These are phyloP conservation scores for Cladophialophora immunda DNA, from an alignment of 2,329 filamentous ascomycete genomes.

Conservation along the genomic window DNA sequence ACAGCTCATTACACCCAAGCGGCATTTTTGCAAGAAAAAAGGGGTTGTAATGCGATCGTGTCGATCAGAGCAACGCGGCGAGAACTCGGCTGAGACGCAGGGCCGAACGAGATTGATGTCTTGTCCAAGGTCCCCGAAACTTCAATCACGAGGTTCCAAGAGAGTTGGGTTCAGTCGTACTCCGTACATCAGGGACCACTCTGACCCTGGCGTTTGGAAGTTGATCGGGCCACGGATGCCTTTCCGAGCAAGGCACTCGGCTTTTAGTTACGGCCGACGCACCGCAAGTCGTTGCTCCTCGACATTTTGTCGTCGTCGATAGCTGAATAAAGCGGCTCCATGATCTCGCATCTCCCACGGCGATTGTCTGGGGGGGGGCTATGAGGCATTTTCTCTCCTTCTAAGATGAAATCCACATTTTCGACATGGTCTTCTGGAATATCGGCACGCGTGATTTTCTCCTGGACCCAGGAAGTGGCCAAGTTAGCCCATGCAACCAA, in stretches of 20 bases:
- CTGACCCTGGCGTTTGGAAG: not conserved
- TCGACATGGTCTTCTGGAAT: conserved; percentile 20
- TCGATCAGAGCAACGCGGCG: conserved; percentile 1
- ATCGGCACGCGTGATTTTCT: conserved; percentile 23
- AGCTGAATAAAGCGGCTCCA: not conserved
- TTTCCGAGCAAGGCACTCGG: conserved; percentile 6
- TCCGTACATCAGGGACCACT: conserved; percentile 11
- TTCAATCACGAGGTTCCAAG: conserved; percentile 8
- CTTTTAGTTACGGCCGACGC: conserved; percentile 21
- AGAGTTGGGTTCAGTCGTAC: not conserved
- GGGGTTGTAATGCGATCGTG: not conserved
- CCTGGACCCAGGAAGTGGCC: not conserved
- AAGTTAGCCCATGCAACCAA: conserved; percentile 13
- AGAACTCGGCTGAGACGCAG: conserved; percentile 6
- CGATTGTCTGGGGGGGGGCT: not conserved
- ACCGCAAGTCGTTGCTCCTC: conserved; percentile 2
- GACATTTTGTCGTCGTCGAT: not conserved
- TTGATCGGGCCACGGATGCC: conserved; percentile 10
- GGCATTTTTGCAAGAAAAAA: not conserved
- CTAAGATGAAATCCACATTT: conserved; percentile 8
- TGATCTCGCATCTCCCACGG: conserved; percentile 7
- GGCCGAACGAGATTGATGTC: too few relatives aligned
- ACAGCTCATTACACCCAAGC: not conserved
- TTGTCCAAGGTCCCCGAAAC: not conserved
- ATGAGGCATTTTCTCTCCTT: conserved; percentile 23